Evolutionary conservation across 331 rosid species (phyloP), one percentile per base, ranked within the genome.

Genomic region (Prunus yedoensis): DNA sequence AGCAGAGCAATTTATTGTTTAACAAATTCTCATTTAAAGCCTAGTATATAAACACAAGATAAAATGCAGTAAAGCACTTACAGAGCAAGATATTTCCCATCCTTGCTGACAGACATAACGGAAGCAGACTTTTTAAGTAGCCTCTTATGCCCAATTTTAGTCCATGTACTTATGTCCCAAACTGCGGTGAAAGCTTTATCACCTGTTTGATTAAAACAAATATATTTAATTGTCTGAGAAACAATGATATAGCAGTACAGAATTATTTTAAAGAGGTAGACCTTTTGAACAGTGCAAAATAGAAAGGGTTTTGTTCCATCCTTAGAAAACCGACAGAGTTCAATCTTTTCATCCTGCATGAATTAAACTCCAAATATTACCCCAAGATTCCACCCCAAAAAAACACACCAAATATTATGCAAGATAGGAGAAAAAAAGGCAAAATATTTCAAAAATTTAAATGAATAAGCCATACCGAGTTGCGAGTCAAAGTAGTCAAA

Each of bases 41-140:
- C 64, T 47, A 76, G 47, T 12, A 7, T 73, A 11, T 60, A 21
- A 67, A 78, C 13, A 23, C 46, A 38, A 80, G 62, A 56, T 73
- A 32, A 69, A 45, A 74, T 70, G 74, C 52, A 79, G 32, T 67
- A 18, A 45, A 80, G 77, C 77, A 72, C 99, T 92, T 86, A 94
- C 99, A 92, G 76, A 68, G 99, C 95, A 77, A 94, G 90, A 86
- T 94, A 94, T 84, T 94, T 94, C 76, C 99, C 99, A 72, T 94
- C 97, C 75, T 78, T 90, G 89, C 99, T 94, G 71, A 89, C 79
- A 50, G 99, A 85, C 96, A 94, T 88, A 53, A 90, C 75, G n/a
- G 96, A 83, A 66, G 97, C 97, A 54, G 96, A 86, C 83, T 94
- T 92, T 79, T 80, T 83, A 77, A 94, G 90, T 52, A 94, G 87